These are phyloP conservation scores for Myochromella boudieri DNA, from an alignment of 768 basidiomycete genomes.

Conservation along the genomic window DNA sequence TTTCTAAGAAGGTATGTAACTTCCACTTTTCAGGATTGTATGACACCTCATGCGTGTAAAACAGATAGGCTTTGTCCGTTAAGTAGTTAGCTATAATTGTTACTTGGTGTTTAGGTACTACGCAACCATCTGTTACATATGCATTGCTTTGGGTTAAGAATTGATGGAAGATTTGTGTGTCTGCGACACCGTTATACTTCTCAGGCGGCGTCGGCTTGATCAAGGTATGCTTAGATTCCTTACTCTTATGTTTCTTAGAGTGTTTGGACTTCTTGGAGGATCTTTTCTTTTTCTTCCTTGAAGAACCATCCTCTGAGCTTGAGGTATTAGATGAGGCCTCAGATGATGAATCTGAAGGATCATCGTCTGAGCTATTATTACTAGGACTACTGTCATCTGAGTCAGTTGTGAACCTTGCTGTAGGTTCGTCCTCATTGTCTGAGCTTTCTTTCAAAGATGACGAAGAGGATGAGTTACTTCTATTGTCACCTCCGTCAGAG, in stretches of 20 bases:
- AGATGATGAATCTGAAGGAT: too few species aligned
- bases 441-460: too few species aligned
- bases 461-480: too few species aligned
- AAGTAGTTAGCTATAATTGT: constrained; percentile 6
- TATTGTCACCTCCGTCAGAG: too few species aligned
- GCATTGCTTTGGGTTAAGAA: not conserved
- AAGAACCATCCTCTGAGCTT: not conserved
- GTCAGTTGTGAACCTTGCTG: too few species aligned
- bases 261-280: not conserved
- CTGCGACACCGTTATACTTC: not conserved
- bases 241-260: too few species aligned
- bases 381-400: too few species aligned
- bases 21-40: not conserved
- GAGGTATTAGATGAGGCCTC: too few species aligned
- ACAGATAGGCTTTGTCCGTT: constrained; percentile 9
- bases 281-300: not conserved
- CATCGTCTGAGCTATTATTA: too few species aligned
- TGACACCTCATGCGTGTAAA: constrained; percentile 10
- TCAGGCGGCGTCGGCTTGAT: not conserved
- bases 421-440: too few species aligned
- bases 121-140: not conserved
- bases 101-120: too few species aligned
- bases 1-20: not conserved
- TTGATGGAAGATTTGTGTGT: not conserved
- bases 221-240: too few species aligned